Evolutionary conservation across 2,329 filamentous ascomycete genomes (phyloP).

Genomic region (Leptographium wingfieldii): DNA sequence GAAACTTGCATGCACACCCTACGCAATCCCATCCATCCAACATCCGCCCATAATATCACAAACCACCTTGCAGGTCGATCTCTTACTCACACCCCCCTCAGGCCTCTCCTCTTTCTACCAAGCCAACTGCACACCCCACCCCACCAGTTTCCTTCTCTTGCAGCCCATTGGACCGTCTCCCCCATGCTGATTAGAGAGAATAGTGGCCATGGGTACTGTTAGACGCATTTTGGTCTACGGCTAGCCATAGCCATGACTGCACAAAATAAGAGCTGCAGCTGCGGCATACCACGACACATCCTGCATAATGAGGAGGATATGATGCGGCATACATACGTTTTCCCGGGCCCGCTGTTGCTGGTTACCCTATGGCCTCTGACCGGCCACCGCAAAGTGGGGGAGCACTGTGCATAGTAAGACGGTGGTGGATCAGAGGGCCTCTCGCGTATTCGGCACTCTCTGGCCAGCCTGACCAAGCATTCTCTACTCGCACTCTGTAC

Average conservation of each 20-base stretch:
- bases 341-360: not conserved
- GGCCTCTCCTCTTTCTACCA: not conserved
- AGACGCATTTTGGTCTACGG: not conserved
- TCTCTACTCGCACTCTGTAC: not conserved
- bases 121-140: not conserved
- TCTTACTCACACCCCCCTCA: not conserved
- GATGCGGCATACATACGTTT: not conserved
- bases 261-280: not conserved
- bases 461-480: not conserved
- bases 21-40: not conserved
- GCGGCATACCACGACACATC: not conserved
- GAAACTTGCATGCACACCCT: not conserved
- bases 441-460: not conserved
- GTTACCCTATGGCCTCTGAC: not conserved
- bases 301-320: not conserved
- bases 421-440: not conserved
- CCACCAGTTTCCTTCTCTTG: not conserved
- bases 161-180: not conserved
- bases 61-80: not conserved
- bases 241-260: not conserved
- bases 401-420: not conserved
- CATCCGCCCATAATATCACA: no score
- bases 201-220: not conserved
- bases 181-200: not conserved
- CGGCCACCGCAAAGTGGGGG: not conserved